Percentiles rank a stretch among this genome's conserved stretches.
These are phyloP conservation scores for Sarcomyxa edulis DNA, from an alignment of 768 basidiomycete species.

Conservation along the genomic window DNA sequence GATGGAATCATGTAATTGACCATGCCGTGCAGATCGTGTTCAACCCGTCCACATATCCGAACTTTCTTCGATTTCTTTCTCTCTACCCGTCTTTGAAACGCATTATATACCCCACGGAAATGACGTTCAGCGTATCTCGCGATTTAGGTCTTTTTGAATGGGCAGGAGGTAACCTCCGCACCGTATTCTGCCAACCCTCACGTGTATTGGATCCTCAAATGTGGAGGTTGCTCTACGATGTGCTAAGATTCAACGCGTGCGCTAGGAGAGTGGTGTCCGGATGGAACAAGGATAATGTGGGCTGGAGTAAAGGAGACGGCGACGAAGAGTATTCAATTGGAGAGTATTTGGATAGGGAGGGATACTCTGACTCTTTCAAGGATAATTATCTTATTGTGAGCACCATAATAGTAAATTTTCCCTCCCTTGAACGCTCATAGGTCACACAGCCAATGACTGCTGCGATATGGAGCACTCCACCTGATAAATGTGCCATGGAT, in stretches of 20 bases:
- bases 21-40: constrained; percentile 69
- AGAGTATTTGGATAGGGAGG: constrained; percentile 55
- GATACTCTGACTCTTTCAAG: constrained; percentile 62
- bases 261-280: constrained; percentile 42
- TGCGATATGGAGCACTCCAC: constrained; percentile 75
- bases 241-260: constrained; percentile 69
- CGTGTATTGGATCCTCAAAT: constrained; percentile 60
- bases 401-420: constrained; percentile 1
- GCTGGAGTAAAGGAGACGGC: too few relatives aligned
- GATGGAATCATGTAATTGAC: too few relatives aligned
- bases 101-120: constrained; percentile 59
- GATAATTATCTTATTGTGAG: constrained; percentile 74
- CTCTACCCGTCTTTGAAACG: constrained; percentile 38
- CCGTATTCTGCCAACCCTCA: constrained; percentile 62
- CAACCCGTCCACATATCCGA: constrained; percentile 74
- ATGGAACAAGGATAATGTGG: constrained; percentile 12
- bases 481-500: constrained; percentile 61
- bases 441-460: constrained; percentile 66
- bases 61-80: constrained; percentile 67
- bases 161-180: constrained; percentile 59
- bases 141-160: constrained; percentile 70
- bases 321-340: constrained; percentile 39
- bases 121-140: constrained; percentile 77
- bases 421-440: neutral
- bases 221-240: constrained; percentile 71